Evolutionary conservation across 306 rosid genomes (phyloP).

Genomic region (Acmispon strigosus): DNA sequence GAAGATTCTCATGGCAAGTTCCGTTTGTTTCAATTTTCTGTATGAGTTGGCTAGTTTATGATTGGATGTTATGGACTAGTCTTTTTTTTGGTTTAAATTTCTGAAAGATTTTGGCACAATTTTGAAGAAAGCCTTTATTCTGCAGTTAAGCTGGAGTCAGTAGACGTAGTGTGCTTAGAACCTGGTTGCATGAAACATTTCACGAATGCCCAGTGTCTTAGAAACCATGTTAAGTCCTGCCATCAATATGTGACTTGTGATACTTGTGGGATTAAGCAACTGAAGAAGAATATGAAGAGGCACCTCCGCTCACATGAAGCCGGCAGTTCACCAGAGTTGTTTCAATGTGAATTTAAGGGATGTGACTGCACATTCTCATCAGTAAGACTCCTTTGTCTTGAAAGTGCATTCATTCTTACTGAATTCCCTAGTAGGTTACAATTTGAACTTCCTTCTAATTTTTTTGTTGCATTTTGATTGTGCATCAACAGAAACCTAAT

Average conservation of each 20-base stretch:
- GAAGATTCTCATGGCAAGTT: slow-evolving; percentile 70
- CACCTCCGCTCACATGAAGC: slow-evolving; percentile 57
- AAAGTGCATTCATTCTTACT: not conserved
- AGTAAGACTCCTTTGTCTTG: slow-evolving; percentile 31
- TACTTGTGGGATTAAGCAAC: slow-evolving; percentile 52
- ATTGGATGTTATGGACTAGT: not conserved
- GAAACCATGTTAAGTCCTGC: slow-evolving; percentile 54
- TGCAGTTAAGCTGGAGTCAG: slow-evolving; percentile 65
- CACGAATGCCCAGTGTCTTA: slow-evolving; percentile 55
- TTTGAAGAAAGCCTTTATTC: not conserved
- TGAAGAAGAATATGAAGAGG: slow-evolving; percentile 70
- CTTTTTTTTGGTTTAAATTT: not conserved
- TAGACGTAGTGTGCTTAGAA: slow-evolving; percentile 61
- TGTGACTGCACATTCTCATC: slow-evolving; percentile 54
- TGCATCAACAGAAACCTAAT: slow-evolving; percentile 57
- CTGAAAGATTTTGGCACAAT: not conserved
- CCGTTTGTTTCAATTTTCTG: not conserved
- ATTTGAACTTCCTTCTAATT: not conserved
- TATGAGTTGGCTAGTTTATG: not conserved
- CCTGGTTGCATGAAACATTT: slow-evolving; percentile 67
- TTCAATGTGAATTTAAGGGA: slow-evolving; percentile 47
- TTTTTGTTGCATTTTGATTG: not conserved
- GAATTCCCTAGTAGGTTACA: not conserved
- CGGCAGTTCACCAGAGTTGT: slow-evolving; percentile 5
- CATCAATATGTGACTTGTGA: slow-evolving; percentile 62